Evolutionary conservation across 108 stramenopile species (phyloP), one percentile per base, ranked within the genome.

Genomic region (Asterionellopsis glacialis): DNA sequence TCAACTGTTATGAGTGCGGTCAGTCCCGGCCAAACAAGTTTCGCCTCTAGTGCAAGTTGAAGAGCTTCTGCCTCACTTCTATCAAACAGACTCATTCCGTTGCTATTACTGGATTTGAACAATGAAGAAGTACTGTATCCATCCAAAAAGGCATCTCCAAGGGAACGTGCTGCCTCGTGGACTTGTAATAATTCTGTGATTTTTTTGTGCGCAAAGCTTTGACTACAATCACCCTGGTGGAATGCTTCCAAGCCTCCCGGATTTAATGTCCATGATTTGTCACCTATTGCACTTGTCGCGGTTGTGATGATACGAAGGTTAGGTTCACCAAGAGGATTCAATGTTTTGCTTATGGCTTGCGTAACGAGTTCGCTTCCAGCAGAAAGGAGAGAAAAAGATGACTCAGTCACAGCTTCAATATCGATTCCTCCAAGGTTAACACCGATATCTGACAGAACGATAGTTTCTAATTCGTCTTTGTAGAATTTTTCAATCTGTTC

Each of bases 1-100:
- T 57, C 56, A n/a, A 57, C 56, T 15, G 56, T 57, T 15, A 57
- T 33, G 38, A 57, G n/a, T 28, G 56, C 56, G 2, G 56, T 57
- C 33, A 57, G 28, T 16, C 56, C 56, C 10, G 56, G 56, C 56
- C 56, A 57, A 28, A 57, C 56, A 11, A 57, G 39, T 18, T n/a
- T 19, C 6, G 56, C 56, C 33, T 39, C 28, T 16, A 57, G 9
- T 15, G 56, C 56, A 18, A 57, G 19, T 15, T 39, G 15, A 19
- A 14, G 14, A 15, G 56, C 56, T 39, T 28, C 38, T 18, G 33
- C 33, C 39, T 57, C 16, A 57, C 33, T 33, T 33, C 33, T 33
- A 7, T 33, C 33, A 7, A 33, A 33, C 2, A 33, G 33, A 7
- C 33, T 33, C 33, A 33, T 33, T 33, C 33, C 33, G 7, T 33